Evolutionary conservation across 2,329 filamentous ascomycete genomes (phyloP).

Genomic region (Kalmusia sp.): DNA sequence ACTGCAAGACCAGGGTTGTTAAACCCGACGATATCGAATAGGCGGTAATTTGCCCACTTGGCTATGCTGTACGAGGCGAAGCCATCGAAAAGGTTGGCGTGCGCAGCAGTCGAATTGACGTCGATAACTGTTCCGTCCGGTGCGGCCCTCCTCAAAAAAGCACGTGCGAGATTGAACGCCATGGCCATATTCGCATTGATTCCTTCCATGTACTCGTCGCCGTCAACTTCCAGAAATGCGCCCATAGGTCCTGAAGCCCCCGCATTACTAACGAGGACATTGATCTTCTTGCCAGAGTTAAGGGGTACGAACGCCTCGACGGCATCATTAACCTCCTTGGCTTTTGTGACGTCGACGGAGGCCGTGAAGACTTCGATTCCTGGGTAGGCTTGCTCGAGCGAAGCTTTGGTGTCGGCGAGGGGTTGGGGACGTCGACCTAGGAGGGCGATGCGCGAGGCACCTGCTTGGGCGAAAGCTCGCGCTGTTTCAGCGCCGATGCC

Average conservation of each 20-base stretch:
- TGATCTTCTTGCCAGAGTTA: conserved; percentile 17
- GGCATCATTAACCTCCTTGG: conserved; percentile 22
- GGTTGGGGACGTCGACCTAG: conserved; percentile 50
- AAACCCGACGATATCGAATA: conserved; percentile 45
- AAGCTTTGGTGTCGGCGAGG: conserved; percentile 44
- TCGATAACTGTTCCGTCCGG: conserved; percentile 27
- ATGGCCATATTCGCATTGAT: conserved; percentile 25
- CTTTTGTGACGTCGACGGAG: conserved; percentile 25
- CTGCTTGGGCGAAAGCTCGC: conserved; percentile 52
- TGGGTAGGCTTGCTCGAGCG: conserved; percentile 28
- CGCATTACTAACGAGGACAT: conserved; percentile 33
- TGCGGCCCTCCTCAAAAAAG: conserved; percentile 28
- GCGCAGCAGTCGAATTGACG: conserved; percentile 23
- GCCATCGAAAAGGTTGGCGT: conserved; percentile 18
- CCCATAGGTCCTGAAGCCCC: conserved; percentile 15
- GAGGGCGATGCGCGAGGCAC: conserved; percentile 53
- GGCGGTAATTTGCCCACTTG: conserved; percentile 46
- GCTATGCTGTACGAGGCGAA: conserved; percentile 40
- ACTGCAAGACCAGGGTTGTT: conserved; percentile 49
- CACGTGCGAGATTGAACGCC: conserved; percentile 23
- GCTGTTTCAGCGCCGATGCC: conserved; percentile 57
- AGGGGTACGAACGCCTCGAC: conserved; percentile 18
- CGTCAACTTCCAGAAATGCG: conserved; percentile 11
- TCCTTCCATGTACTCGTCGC: conserved; percentile 16
- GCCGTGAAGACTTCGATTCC: conserved; percentile 16